Evolutionary conservation across 2,329 filamentous ascomycete species (phyloP), one percentile per base, ranked within the genome.

Genomic region (Neofusicoccum cordaticola): DNA sequence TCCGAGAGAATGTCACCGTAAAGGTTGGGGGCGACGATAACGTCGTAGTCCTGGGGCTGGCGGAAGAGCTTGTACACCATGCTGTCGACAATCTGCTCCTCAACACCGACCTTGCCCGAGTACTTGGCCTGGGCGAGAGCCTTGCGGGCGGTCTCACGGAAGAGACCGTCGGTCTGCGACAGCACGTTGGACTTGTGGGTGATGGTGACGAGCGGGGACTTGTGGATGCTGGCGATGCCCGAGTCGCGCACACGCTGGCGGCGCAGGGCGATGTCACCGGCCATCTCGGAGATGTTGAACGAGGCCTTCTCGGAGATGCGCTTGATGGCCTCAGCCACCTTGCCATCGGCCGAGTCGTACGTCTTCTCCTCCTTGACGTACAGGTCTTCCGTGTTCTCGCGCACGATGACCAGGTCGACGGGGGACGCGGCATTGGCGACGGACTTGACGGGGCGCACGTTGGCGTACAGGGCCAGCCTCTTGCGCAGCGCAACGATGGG

Each of bases 21-120:
- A 67, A 99, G 86, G 82, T 98, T 98, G 61, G 94, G 95, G 8
- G 94, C 95, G 52, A 99, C 95, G 71, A 99, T 96, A 70, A 98
- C 94, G 78, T 99, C 95, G 87, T 98, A 99, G 74, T 90, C 90
- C 74, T 90, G 86, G 48, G 95, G 95, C 80, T 98, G 92, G 67
- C 94, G 92, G 88, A 98, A 98, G 65, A 99, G 90, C 84, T 98
- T 98, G 87, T 98, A 98, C 65, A 98, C 93, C 95, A 99, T 99
- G 67, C 90, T 94, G 81, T 99, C 95, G 68, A 99, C 94, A 71
- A 99, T 99, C 83, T 99, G 95, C 84, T 98, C 95, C 80, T 98
- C 95, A 63, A 97, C 84, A 47, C 81, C 80, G 62, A 96, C 82
- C 3, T 27, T 17, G 58, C 78, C 79, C 66, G 80, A 79, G 82